Evolutionary conservation across 2,329 filamentous ascomycete species (phyloP).

Genomic region (Neofusicoccum kwambonambiense): DNA sequence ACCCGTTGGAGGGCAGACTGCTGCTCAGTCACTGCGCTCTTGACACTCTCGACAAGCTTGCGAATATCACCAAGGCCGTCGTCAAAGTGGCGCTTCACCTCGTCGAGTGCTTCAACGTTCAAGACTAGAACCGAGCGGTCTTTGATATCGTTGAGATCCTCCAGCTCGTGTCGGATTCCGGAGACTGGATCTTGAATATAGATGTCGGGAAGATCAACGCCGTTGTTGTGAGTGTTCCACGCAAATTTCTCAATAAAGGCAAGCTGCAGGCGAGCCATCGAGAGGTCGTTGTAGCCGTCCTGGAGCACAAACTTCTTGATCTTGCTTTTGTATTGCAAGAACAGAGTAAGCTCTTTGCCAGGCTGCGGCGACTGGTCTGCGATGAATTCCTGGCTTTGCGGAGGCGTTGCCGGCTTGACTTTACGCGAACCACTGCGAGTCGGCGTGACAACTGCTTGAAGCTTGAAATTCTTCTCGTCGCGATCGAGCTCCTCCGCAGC

Average conservation of each 20-base stretch:
- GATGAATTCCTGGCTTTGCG: constrained; percentile 42
- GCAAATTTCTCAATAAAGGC: constrained; percentile 99
- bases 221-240: constrained; percentile 96
- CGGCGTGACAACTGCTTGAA: constrained; percentile 23
- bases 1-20: constrained; percentile 78
- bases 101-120: constrained; percentile 89
- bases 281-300: constrained; percentile 80
- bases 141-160: constrained; percentile 90
- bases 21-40: constrained; percentile 80
- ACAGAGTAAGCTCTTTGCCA: constrained; percentile 87
- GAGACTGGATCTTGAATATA: constrained; percentile 97
- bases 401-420: constrained; percentile 41
- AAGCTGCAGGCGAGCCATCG: constrained; percentile 82
- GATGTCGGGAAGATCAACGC: constrained; percentile 89
- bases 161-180: constrained; percentile 92
- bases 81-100: constrained; percentile 95
- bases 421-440: constrained; percentile 32
- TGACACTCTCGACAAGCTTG: constrained; percentile 80
- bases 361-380: constrained; percentile 64
- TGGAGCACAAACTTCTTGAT: constrained; percentile 93
- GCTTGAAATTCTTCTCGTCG: constrained; percentile 27
- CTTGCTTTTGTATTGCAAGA: constrained; percentile 93
- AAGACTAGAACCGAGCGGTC: constrained; percentile 92
- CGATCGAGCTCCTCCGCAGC: constrained; percentile 29
- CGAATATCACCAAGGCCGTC: constrained; percentile 81